Conservation (phyloP, 345 rosid genomes). For the Microcos paniculata region DNA sequence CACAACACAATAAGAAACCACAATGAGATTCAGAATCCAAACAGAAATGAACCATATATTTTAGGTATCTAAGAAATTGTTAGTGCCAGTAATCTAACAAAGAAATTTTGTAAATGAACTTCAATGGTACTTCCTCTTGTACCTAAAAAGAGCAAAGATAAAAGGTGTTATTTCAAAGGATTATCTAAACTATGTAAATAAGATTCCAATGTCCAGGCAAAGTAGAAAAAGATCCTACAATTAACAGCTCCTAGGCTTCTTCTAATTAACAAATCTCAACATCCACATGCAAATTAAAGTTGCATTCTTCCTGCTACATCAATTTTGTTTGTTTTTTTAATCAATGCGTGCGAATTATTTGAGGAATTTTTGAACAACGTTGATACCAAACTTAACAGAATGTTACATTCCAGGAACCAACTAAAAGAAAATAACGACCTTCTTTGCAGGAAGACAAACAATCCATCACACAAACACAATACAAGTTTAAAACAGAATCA, state of each 20-base stretch:
- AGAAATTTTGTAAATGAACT: neutral
- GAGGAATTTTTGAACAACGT: neutral
- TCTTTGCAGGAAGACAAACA: neutral
- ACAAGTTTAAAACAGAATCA: neutral
- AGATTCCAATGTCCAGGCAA: neutral
- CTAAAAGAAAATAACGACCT: neutral
- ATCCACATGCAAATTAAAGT: neutral
- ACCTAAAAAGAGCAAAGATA: neutral
- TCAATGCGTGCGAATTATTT: neutral
- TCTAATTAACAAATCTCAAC: neutral
- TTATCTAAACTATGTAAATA: neutral
- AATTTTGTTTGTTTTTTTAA: neutral
- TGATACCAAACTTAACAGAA: neutral
- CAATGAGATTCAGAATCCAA: neutral
- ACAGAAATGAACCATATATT: neutral
- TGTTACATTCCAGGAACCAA: neutral
- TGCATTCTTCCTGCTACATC: slow-evolving; percentile 7
- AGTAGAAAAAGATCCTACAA: slow-evolving; percentile 9
- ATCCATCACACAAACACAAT: neutral
- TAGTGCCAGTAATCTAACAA: neutral
- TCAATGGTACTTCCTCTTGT: neutral
- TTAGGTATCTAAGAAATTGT: neutral
- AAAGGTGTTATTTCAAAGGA: neutral
- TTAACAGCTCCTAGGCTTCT: neutral
- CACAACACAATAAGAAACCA: neutral